A percentile compares a stretch with the other conserved stretches of the same genome.
phyloP scores from a whole-genome alignment of 768 basidiomycete species.

The Crepidotus variabilis region DNA sequence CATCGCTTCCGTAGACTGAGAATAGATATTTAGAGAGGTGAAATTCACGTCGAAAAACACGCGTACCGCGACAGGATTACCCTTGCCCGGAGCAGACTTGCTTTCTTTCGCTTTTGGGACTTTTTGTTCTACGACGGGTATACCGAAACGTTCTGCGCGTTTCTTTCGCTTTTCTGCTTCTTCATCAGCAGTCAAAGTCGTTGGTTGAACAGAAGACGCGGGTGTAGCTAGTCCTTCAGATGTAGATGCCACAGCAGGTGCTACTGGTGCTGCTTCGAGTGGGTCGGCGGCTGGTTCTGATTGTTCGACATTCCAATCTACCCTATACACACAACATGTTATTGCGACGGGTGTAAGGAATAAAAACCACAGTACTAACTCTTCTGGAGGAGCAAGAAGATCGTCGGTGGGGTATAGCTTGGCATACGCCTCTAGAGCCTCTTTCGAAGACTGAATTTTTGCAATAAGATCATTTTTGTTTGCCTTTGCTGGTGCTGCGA shows the following conservation, averaged over 20 bases:
- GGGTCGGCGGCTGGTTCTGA: slow-evolving; percentile 16
- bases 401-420: slow-evolving; percentile 30
- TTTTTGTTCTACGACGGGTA: slow-evolving; percentile 47
- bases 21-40: not conserved
- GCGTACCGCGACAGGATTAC: slow-evolving; percentile 22
- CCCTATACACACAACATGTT: slow-evolving; percentile 20
- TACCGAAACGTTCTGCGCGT: slow-evolving; percentile 69
- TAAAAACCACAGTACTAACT: slow-evolving; percentile 16
- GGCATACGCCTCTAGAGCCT: slow-evolving; percentile 50
- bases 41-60: slow-evolving; percentile 1
- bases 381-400: slow-evolving; percentile 31
- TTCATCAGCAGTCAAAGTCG: slow-evolving; percentile 27
- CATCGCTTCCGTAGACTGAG: slow-evolving; percentile 47
- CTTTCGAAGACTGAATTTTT: slow-evolving; percentile 49
- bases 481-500: slow-evolving; percentile 48
- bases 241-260: slow-evolving; percentile 5
- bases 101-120: slow-evolving; percentile 24
- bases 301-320: slow-evolving; percentile 41
- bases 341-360: not conserved
- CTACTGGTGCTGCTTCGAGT: slow-evolving; percentile 9
- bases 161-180: slow-evolving; percentile 56
- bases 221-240: slow-evolving; percentile 9
- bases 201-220: not conserved
- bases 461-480: slow-evolving; percentile 68
- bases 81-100: slow-evolving; percentile 8